Evolutionary conservation across 31 red algal species (phyloP), one percentile per base, ranked within the genome.

Genomic region (Asparagopsis taxiformis): DNA sequence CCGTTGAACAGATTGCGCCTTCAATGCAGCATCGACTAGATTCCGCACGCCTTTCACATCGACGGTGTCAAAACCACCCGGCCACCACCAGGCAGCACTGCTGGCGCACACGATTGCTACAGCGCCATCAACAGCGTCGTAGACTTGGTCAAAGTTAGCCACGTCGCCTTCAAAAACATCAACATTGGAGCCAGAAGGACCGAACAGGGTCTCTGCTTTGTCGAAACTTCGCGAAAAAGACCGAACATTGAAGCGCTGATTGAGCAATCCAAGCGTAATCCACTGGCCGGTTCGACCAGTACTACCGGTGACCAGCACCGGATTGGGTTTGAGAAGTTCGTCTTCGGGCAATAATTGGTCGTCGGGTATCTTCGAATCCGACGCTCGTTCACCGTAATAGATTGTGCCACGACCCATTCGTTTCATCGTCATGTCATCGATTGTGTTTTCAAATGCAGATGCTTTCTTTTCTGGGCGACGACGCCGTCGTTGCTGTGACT

Each of bases 201-300:
- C 90, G 43, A 93, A 93, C 16, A 93, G 33, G 51, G 68, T 67
- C 61, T 93, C 81, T 44, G 58, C 74, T 4, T 62, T 53, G 32
- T 59, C 55, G 55, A 82, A 84, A 17, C 50, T 66, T 35, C 90
- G 81, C 28, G 81, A 32, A 6, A 86, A 58, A 26, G 37, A 24
- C 25, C 90, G 71, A 10, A 93, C 81, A 68, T 82, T 82, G 37
- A 93, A 78, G 10, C 75, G 74, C 43, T 84, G 80, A 44, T 82
- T 93, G 29, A 70, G 33, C 39, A 93, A 61, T 22, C 79, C 79
- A 23, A 93, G 81, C 21, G 82, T 50, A 55, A 93, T 85, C 90
- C 90, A 93, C 41, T 78, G 76, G 32, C 90, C 90, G 23, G 81
- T 85, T 28, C 70, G 75, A 9, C 77, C 77, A 16, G 80, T 93